These are phyloP conservation scores for Sherardia arvensis DNA, from an alignment of 257 asterid genomes.

Conservation along the genomic window DNA sequence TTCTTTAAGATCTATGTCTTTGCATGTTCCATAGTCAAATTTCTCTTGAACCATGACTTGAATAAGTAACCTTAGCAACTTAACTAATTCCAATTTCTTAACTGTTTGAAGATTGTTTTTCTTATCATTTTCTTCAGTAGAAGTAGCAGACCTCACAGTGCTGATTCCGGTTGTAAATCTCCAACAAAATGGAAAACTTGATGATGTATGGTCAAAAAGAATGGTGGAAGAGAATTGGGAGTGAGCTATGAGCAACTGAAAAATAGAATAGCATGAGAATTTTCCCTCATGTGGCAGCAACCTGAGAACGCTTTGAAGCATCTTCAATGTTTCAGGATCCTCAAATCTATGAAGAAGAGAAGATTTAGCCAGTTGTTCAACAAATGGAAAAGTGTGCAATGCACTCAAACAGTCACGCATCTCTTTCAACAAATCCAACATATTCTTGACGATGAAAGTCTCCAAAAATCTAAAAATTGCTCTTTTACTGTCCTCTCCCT, in stretches of 20 bases:
- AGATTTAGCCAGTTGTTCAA: conserved; percentile 51
- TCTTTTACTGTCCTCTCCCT: conserved; percentile 23
- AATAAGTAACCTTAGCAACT: conserved; percentile 63
- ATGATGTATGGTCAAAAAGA: conserved; percentile 31
- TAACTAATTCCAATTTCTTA: conserved; percentile 58
- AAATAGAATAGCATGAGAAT: conserved; percentile 46
- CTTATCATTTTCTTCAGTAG: conserved; percentile 20
- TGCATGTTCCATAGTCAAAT: conserved; percentile 35
- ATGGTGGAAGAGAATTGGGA: conserved; percentile 49
- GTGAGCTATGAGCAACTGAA: conserved; percentile 72
- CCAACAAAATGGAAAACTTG: conserved; percentile 48
- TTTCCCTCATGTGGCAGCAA: conserved; percentile 42
- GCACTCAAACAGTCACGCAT: conserved; percentile 44
- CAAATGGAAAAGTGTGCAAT: conserved; percentile 53
- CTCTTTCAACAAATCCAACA: conserved; percentile 39
- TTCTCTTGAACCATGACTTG: conserved; percentile 32
- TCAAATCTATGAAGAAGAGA: conserved; percentile 73
- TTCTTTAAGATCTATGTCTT: conserved; percentile 50
- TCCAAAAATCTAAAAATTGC: conserved; percentile 60
- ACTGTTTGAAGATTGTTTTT: conserved; percentile 21
- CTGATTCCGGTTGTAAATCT: conserved; percentile 60
- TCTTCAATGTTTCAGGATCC: conserved; percentile 56
- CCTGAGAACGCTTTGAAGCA: conserved; percentile 48
- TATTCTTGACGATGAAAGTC: conserved; percentile 40
- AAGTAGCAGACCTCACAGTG: conserved; percentile 51